These are phyloP conservation scores for Chloranthus sessilifolius DNA, from an alignment of 164 flowering plant genomes.

Conservation along the genomic window DNA sequence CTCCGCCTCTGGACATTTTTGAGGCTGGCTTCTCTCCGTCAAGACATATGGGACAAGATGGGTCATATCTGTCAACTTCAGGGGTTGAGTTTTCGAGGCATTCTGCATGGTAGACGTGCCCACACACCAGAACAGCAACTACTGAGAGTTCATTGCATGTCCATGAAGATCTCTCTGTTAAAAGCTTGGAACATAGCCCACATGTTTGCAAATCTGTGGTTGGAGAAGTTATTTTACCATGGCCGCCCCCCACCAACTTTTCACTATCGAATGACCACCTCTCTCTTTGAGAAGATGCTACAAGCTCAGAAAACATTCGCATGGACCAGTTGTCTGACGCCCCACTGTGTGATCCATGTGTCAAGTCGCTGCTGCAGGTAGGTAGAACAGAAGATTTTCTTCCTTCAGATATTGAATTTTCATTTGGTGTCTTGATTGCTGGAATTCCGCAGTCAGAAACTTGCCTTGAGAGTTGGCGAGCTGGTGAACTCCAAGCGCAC, in stretches of 20 bases:
- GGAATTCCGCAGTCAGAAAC: constrained; percentile 53
- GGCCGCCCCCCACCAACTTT: constrained; percentile 30
- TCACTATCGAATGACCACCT: constrained; percentile 95
- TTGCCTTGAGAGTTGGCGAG: constrained; percentile 54
- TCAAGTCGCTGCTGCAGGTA: constrained; percentile 45
- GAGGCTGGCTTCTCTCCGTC: constrained; percentile 53
- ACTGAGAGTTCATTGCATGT: constrained; percentile 52
- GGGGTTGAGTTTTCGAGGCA: constrained; percentile 74
- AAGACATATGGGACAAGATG: constrained; percentile 70
- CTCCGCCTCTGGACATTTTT: constrained; percentile 54
- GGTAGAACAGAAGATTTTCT: constrained; percentile 48
- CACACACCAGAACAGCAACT: constrained; percentile 74
- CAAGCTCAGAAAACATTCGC: constrained; percentile 74
- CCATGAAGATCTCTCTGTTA: constrained; percentile 58
- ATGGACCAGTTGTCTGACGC: constrained; percentile 91
- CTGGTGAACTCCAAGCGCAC: constrained; percentile 54
- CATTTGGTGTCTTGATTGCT: constrained; percentile 50
- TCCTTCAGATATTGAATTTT: constrained; percentile 58
- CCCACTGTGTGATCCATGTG: constrained; percentile 56
- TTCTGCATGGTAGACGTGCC: constrained; percentile 88
- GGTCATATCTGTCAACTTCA: constrained; percentile 63
- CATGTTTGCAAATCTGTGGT: constrained; percentile 62
- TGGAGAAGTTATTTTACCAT: constrained; percentile 45
- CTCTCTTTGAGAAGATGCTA: constrained; percentile 68
- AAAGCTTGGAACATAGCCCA: constrained; percentile 63